Base-by-base conservation (phyloP, 805 yeast genomes). In the Lipomyces spencermartinsiae region DNA sequence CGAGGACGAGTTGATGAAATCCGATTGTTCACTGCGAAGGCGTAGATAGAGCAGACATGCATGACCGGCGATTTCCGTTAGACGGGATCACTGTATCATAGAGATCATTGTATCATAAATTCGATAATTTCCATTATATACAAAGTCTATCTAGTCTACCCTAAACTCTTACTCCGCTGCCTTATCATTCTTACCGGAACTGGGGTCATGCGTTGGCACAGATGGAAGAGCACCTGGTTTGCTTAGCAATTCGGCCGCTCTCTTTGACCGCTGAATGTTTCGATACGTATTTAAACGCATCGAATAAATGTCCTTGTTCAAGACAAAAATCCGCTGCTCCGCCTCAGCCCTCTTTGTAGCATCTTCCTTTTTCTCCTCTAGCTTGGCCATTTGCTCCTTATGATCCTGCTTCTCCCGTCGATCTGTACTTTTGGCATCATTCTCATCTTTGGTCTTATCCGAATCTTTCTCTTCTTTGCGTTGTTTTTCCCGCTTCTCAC, bases 1-100 rank as follows among this genome's bases (percentile, higher is more conserved):
- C 82, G 88, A 35, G 89, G 93, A 6, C 91, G 91, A 76, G 94
- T 92, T 4, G 98, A 94, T 76, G 86, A 86, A 68, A 82, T 87
- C 74, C 35, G 64, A n/a, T 64, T 33, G 35, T 60, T 66, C 39
- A 54, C 61, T 7, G 25, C 69, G 9, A 61, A 62, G 22, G 66
- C 64, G 25, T 66, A 57, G 37, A 16, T 4, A 12, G 49, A 43
- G 22, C 3, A 43, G 10, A n/a, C n/a, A 6, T 43, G 49, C 49
- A 43, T 43, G 49, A 19, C 49, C 19, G 49, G 3, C 7, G 49
- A 16, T 19, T n/a, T n/a, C 16, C 3, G 43, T 37, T 37, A 43
- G 22, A 43, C 16, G 5, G 8, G 1, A 12, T 57, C 4, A 37
- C 8, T 25, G 19, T 2, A 16, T 10, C 22, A 43, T 43, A 12